A percentile compares a stretch with the other conserved stretches of the same genome.
These are phyloP conservation scores for Chrysosporium keratinophilum DNA, from an alignment of 2,329 filamentous ascomycete genomes.

Conservation along the genomic window DNA sequence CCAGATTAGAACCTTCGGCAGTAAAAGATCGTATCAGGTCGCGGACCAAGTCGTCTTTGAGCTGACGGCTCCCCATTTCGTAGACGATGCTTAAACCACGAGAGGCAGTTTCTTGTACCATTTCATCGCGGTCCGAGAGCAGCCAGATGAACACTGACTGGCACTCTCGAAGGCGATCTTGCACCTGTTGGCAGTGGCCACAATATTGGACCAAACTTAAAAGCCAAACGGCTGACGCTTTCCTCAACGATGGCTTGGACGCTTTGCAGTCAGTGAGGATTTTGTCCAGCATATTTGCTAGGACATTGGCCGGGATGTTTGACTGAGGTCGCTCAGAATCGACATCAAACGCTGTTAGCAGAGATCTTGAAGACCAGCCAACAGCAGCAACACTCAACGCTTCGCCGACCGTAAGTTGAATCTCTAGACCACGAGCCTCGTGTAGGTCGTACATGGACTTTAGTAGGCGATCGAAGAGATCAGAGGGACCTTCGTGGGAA, in stretches of 20 bases:
- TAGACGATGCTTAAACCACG: conserved; percentile 86
- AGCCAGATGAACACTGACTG: conserved; percentile 83
- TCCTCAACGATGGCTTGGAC: conserved; percentile 79
- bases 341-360: conserved; percentile 67
- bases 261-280: conserved; percentile 67
- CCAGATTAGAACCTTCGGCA: conserved; percentile 50
- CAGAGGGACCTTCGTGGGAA: conserved; percentile 26
- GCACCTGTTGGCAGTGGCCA: conserved; percentile 64
- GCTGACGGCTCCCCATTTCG: conserved; percentile 70
- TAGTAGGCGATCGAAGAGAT: conserved; percentile 43
- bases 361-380: conserved; percentile 73
- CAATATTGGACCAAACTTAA: conserved; percentile 86
- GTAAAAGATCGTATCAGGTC: conserved; percentile 87
- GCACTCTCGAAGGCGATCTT: conserved; percentile 62
- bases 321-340: conserved; percentile 43
- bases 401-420: conserved; percentile 85
- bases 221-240: conserved; percentile 91
- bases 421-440: conserved; percentile 73
- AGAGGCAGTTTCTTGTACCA: conserved; percentile 92
- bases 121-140: conserved; percentile 76
- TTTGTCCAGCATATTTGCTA: conserved; percentile 55
- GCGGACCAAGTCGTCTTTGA: conserved; percentile 73
- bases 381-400: conserved; percentile 67
- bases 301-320: conserved; percentile 29
- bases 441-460: conserved; percentile 64